Evolutionary conservation across 768 basidiomycete species (phyloP).

Genomic region (Pleurotus pulmonarius): DNA sequence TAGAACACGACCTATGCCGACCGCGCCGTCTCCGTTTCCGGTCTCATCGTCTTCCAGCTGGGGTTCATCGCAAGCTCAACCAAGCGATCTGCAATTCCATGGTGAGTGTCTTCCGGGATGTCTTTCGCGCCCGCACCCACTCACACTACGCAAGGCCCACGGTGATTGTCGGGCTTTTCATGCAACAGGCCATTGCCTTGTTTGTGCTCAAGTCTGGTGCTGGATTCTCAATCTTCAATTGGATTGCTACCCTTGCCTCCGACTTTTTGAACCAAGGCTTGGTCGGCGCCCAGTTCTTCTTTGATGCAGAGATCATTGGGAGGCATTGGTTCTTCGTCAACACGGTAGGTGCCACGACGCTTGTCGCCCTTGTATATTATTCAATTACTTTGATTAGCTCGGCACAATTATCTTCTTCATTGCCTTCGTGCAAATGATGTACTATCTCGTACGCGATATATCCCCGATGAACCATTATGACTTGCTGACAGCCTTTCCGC

Average conservation of each 20-base stretch:
- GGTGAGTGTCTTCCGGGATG: slow-evolving; percentile 39
- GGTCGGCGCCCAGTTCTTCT: slow-evolving; percentile 80
- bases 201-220: slow-evolving; percentile 86
- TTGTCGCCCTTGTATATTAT: slow-evolving; percentile 1
- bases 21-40: slow-evolving; percentile 77
- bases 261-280: slow-evolving; percentile 72
- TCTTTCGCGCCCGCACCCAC: background rate
- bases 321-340: slow-evolving; percentile 88
- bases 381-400: slow-evolving; percentile 35
- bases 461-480: no score
- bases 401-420: slow-evolving; percentile 90
- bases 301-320: slow-evolving; percentile 56
- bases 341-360: slow-evolving; percentile 40
- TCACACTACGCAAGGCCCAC: slow-evolving; percentile 56
- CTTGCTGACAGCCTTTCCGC: slow-evolving; percentile 5
- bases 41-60: slow-evolving; percentile 75
- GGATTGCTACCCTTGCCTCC: slow-evolving; percentile 76
- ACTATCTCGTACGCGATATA: slow-evolving; percentile 39
- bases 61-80: slow-evolving; percentile 68
- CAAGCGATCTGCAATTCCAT: slow-evolving; percentile 62
- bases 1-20: slow-evolving; percentile 69
- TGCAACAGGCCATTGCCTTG: slow-evolving; percentile 83
- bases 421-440: slow-evolving; percentile 88
- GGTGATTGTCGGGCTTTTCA: slow-evolving; percentile 81
- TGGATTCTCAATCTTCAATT: slow-evolving; percentile 80